Evolutionary conservation across 179 eudicot genomes (phyloP).

Genomic region (Heliamphora pulchella): DNA sequence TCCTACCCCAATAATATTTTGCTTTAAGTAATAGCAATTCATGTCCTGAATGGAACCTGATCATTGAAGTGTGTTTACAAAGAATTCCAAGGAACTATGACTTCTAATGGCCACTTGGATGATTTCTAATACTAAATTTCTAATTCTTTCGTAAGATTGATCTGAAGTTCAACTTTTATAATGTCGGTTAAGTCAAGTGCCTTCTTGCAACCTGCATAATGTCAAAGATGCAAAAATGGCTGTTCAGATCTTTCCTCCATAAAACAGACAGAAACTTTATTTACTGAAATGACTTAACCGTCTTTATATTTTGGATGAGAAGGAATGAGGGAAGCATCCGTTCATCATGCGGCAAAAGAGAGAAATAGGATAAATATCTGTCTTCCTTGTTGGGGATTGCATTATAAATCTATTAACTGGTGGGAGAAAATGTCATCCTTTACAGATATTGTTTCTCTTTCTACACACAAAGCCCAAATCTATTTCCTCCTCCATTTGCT

Average conservation of each 20-base stretch:
- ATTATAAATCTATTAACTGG: too few relatives aligned
- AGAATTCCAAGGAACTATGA: neutral
- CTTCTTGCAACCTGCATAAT: too few relatives aligned
- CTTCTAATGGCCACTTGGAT: neutral
- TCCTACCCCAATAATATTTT: neutral
- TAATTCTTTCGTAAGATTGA: neutral
- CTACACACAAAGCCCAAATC: too few relatives aligned
- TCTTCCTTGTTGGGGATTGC: too few relatives aligned
- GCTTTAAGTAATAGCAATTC: neutral
- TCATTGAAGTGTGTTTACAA: neutral
- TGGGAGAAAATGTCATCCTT: too few relatives aligned
- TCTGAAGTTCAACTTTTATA: neutral
- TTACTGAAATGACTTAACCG: too few relatives aligned
- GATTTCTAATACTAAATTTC: neutral
- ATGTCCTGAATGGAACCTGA: constrained; percentile 11
- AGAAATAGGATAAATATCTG: too few relatives aligned
- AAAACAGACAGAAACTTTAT: neutral
- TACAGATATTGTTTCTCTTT: too few relatives aligned
- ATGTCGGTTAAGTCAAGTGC: neutral
- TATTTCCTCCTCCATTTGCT: too few relatives aligned
- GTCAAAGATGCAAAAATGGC: neutral
- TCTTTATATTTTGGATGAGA: too few relatives aligned
- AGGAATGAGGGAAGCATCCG: neutral
- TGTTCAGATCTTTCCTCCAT: neutral
- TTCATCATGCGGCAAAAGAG: too few relatives aligned